Conservation (phyloP, 1,284 basidiomycete genomes). For the Sanghuangporus weigelae region DNA sequence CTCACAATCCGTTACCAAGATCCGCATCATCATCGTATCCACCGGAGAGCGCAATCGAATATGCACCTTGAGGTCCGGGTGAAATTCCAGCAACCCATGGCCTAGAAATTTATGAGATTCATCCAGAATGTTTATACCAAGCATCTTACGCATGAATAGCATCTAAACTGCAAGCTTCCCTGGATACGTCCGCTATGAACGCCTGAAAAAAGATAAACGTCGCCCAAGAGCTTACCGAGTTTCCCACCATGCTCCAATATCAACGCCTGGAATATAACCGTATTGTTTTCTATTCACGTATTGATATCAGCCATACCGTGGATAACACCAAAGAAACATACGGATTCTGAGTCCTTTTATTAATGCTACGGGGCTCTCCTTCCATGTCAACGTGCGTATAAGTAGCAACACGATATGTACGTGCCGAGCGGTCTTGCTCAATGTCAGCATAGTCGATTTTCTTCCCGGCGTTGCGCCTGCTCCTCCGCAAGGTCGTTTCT, state of each 20-base stretch:
- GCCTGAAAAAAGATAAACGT: background rate
- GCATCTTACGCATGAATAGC: constrained; percentile 67
- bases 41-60: constrained; percentile 76
- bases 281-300: constrained; percentile 37
- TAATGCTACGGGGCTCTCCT: constrained; percentile 25
- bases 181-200: constrained; percentile 19
- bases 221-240: constrained; percentile 33
- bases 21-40: constrained; percentile 86
- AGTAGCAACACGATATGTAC: constrained; percentile 2
- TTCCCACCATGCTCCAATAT: constrained; percentile 79
- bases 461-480: constrained; percentile 57
- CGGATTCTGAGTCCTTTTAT: constrained; percentile 55
- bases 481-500: constrained; percentile 41
- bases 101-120: constrained; percentile 28
- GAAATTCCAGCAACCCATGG: constrained; percentile 79
- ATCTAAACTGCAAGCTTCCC: constrained; percentile 64
- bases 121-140: background rate
- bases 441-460: constrained; percentile 42
- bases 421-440: constrained; percentile 27
- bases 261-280: constrained; percentile 65
- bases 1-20: constrained; percentile 74
- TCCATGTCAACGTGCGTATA: constrained; percentile 19
- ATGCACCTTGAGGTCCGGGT: constrained; percentile 61
- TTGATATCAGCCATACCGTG: background rate
- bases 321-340: constrained; percentile 30